These are phyloP conservation scores for Vishniacozyma victoriae DNA, from an alignment of 768 basidiomycete genomes.

Conservation along the genomic window DNA sequence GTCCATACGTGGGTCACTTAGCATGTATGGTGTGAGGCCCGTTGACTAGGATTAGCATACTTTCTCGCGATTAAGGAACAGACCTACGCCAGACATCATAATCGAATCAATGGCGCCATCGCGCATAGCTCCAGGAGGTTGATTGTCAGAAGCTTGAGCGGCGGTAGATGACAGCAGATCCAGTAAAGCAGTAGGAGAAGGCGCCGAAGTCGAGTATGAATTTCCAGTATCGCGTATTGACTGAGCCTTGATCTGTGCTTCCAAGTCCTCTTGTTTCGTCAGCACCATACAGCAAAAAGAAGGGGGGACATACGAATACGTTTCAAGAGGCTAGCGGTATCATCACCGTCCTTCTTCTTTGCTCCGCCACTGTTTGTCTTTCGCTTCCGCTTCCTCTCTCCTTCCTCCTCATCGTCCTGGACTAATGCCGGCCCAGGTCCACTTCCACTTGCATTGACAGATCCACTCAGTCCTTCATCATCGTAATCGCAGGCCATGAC, in stretches of 20 bases:
- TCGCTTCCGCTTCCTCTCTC: conserved; percentile 19
- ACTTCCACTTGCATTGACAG: too few species aligned
- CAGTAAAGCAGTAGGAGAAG: conserved; percentile 36
- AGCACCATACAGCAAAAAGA: background rate
- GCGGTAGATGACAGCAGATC: conserved; percentile 40
- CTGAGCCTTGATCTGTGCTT: conserved; percentile 16
- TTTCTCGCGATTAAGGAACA: too few species aligned
- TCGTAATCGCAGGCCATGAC: conserved; percentile 36
- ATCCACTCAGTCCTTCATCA: too few species aligned
- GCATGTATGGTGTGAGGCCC: background rate
- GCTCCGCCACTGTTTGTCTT: conserved; percentile 16
- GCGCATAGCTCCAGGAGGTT: background rate
- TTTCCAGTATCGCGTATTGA: background rate
- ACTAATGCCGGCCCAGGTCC: background rate
- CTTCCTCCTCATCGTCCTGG: conserved; percentile 12
- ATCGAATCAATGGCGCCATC: background rate
- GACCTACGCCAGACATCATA: conserved; percentile 1
- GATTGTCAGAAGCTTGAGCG: conserved; percentile 6
- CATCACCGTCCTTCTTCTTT: conserved; percentile 10
- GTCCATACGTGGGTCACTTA: background rate
- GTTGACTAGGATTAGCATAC: too few species aligned
- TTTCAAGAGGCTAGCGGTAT: conserved; percentile 23
- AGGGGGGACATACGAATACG: conserved; percentile 27
- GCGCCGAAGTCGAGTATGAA: conserved; percentile 3
- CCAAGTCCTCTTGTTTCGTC: conserved; percentile 24